A percentile compares a stretch with the other conserved stretches of the same genome.
These are phyloP conservation scores for Trametes meyenii DNA, from an alignment of 768 basidiomycete species.

Conservation along the genomic window DNA sequence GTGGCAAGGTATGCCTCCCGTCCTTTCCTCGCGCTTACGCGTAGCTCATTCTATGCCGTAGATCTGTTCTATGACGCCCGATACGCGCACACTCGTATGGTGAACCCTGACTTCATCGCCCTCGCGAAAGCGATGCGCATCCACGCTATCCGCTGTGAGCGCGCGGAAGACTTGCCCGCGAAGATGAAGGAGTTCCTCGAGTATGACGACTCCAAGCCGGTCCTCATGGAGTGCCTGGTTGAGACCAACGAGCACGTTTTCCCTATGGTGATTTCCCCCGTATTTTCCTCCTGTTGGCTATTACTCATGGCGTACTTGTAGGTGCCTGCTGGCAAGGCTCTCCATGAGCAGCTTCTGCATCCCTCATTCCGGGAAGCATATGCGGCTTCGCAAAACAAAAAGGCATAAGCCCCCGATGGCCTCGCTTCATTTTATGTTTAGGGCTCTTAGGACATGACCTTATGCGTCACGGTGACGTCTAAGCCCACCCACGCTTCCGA, in stretches of 20 bases:
- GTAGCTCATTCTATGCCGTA: constrained; percentile 27
- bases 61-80: constrained; percentile 96
- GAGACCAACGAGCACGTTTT: constrained; percentile 86
- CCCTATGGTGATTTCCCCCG: constrained; percentile 70
- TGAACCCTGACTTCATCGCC: constrained; percentile 91
- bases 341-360: constrained; percentile 89
- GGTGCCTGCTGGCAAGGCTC: constrained; percentile 92
- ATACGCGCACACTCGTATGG: constrained; percentile 97
- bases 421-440: background rate
- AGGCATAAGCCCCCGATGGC: constrained; percentile 9
- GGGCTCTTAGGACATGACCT: background rate
- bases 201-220: constrained; percentile 84
- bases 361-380: constrained; percentile 31
- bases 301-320: constrained; percentile 31
- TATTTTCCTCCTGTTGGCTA: constrained; percentile 17
- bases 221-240: constrained; percentile 90
- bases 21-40: background rate
- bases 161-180: constrained; percentile 74
- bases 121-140: constrained; percentile 92
- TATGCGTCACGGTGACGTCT: background rate
- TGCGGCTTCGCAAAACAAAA: constrained; percentile 24
- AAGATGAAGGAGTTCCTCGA: constrained; percentile 99
- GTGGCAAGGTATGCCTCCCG: constrained; percentile 81
- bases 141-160: constrained; percentile 81
- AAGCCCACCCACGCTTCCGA: background rate